Evolutionary conservation across 176 grass and related monocot species (phyloP).

Genomic region (Melocanna baccifera): DNA sequence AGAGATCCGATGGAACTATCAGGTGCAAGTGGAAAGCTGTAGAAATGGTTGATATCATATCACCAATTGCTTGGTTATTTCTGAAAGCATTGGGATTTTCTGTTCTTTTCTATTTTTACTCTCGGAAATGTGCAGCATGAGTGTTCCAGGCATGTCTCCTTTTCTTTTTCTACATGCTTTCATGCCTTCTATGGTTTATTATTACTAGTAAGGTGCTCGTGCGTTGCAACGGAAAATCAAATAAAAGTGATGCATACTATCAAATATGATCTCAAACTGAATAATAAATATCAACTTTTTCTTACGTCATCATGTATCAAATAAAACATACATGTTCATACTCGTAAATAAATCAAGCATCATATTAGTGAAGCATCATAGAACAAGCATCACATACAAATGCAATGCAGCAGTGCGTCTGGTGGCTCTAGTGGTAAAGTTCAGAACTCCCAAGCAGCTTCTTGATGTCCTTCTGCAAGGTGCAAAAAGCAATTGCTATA

Average conservation of each 20-base stretch:
- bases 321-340: too few relatives aligned
- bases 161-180: background rate
- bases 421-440: background rate
- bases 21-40: conserved; percentile 54
- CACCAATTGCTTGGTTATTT: conserved; percentile 41
- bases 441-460: conserved; percentile 56
- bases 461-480: conserved; percentile 85
- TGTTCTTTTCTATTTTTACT: background rate
- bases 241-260: too few relatives aligned
- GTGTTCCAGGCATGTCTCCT: background rate
- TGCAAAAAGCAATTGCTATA: background rate
- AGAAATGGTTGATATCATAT: conserved; percentile 48
- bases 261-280: too few relatives aligned
- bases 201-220: too few relatives aligned
- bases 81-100: conserved; percentile 15
- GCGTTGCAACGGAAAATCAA: too few relatives aligned
- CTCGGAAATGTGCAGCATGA: conserved; percentile 7
- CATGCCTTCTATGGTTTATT: background rate
- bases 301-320: too few relatives aligned
- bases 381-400: too few relatives aligned
- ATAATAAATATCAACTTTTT: too few relatives aligned
- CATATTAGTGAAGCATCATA: too few relatives aligned
- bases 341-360: too few relatives aligned
- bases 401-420: conserved; percentile 9
- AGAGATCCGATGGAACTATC: conserved; percentile 59